Percentiles rank a stretch among this genome's conserved stretches.
These are phyloP conservation scores for Cladobotryum protrusum DNA, from an alignment of 2,329 filamentous ascomycete genomes.

Conservation along the genomic window DNA sequence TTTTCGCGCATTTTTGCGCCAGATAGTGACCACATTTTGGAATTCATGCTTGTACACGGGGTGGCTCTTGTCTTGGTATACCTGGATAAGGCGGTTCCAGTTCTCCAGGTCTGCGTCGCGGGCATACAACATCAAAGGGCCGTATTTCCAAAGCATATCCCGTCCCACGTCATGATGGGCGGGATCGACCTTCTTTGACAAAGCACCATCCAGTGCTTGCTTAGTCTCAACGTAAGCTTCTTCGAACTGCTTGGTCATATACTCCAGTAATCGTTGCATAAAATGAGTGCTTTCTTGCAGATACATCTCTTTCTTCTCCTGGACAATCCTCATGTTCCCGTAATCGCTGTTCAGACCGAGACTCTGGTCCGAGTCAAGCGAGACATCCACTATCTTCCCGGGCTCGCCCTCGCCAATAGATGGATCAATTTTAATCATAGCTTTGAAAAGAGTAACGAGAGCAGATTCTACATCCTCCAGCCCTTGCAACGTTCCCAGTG, in stretches of 20 bases:
- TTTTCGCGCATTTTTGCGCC: conserved; percentile 75
- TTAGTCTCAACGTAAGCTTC: conserved; percentile 65
- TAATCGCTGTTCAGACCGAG: conserved; percentile 63
- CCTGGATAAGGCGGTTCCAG: conserved; percentile 73
- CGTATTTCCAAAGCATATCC: conserved; percentile 77
- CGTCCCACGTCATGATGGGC: conserved; percentile 66
- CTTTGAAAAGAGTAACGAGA: conserved; percentile 78
- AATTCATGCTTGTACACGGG: conserved; percentile 79
- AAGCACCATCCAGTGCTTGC: conserved; percentile 54
- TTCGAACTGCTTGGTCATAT: conserved; percentile 76
- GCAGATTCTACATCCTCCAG: conserved; percentile 72
- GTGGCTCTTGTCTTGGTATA: conserved; percentile 72
- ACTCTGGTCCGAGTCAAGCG: conserved; percentile 36
- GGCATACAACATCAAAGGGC: conserved; percentile 79
- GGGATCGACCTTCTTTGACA: conserved; percentile 62
- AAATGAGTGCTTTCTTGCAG: conserved; percentile 69
- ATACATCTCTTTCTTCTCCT: conserved; percentile 91
- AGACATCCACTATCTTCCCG: conserved; percentile 43
- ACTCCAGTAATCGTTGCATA: conserved; percentile 70
- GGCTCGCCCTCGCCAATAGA: conserved; percentile 54
- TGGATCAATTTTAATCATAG: conserved; percentile 89
- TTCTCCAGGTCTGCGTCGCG: conserved; percentile 75
- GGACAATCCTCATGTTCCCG: conserved; percentile 86
- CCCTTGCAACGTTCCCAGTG: conserved; percentile 64
- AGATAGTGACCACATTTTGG: conserved; percentile 66